Conservation (phyloP, 2,329 filamentous ascomycete genomes). For the Sporothrix pallida region DNA sequence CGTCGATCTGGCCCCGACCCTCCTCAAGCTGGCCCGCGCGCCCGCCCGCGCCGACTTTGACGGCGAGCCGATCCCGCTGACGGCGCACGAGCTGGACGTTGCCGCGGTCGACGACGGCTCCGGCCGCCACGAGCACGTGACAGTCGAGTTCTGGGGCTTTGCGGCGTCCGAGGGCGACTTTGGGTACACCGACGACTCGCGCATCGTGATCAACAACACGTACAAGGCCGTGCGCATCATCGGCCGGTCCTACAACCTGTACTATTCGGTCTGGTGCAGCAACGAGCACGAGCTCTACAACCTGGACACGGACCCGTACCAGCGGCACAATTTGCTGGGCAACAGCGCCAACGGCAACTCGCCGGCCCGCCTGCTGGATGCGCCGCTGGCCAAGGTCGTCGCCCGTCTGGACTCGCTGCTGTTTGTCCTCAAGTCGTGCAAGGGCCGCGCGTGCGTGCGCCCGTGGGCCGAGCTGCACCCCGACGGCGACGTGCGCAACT, state of each 20-base stretch:
- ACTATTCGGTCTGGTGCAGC: slow-evolving; percentile 73
- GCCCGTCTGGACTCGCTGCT: slow-evolving; percentile 63
- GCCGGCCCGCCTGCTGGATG: slow-evolving; percentile 44
- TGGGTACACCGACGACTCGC: slow-evolving; percentile 37
- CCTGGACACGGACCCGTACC: slow-evolving; percentile 56
- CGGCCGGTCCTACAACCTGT: slow-evolving; percentile 61
- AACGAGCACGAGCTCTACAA: slow-evolving; percentile 70
- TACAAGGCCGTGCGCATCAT: slow-evolving; percentile 67
- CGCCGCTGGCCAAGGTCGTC: slow-evolving; percentile 50
- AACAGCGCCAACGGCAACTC: slow-evolving; percentile 29
- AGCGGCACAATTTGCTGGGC: slow-evolving; percentile 54
- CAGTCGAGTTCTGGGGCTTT: slow-evolving; percentile 63
- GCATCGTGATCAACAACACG: slow-evolving; percentile 54
- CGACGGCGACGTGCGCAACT: slow-evolving; percentile 54
- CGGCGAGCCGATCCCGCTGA: slow-evolving; percentile 58
- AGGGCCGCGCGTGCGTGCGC: slow-evolving; percentile 56
- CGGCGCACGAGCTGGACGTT: slow-evolving; percentile 38
- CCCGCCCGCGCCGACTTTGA: slow-evolving; percentile 57
- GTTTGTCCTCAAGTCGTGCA: slow-evolving; percentile 66
- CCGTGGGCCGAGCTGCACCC: slow-evolving; percentile 66
- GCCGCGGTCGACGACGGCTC: slow-evolving; percentile 34
- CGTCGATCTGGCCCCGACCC: slow-evolving; percentile 66
- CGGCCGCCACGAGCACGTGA: slow-evolving; percentile 59
- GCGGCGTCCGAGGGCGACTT: slow-evolving; percentile 48
- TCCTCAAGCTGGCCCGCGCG: slow-evolving; percentile 53